phyloP scores from a whole-genome alignment of 441 rosid genomes.

The Euphorbia corollata region DNA sequence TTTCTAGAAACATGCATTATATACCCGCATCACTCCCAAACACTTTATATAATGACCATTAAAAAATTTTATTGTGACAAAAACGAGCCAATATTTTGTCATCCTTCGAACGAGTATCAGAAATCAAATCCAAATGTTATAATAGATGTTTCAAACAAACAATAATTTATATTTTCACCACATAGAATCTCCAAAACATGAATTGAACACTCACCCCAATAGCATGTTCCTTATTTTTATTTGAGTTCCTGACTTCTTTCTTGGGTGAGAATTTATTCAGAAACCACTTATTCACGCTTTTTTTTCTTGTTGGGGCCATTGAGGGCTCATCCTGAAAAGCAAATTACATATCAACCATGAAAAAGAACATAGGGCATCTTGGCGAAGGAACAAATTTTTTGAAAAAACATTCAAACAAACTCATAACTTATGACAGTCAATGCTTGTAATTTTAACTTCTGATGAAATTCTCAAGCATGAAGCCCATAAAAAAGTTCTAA shows the following conservation, averaged over 20 bases:
- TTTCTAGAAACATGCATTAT: slow-evolving; percentile 32
- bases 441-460: neutral
- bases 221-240: slow-evolving; percentile 36
- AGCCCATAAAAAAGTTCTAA: neutral
- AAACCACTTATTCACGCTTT: slow-evolving; percentile 62
- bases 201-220: slow-evolving; percentile 40
- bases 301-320: slow-evolving; percentile 78
- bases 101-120: slow-evolving; percentile 7
- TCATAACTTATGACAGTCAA: neutral
- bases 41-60: neutral
- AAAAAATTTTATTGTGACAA: neutral
- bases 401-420: neutral
- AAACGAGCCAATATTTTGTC: neutral
- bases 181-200: neutral
- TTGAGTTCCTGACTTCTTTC: slow-evolving; percentile 42
- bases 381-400: neutral
- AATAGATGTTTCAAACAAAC: neutral
- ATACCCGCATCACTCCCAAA: slow-evolving; percentile 6
- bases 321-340: slow-evolving; percentile 23
- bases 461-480: neutral
- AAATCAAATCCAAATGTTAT: neutral
- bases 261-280: slow-evolving; percentile 56
- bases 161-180: too few relatives aligned
- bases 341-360: slow-evolving; percentile 11
- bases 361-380: neutral